phyloP scores from a whole-genome alignment of 306 rosid genomes.

The Trichosanthes cucumerina region DNA sequence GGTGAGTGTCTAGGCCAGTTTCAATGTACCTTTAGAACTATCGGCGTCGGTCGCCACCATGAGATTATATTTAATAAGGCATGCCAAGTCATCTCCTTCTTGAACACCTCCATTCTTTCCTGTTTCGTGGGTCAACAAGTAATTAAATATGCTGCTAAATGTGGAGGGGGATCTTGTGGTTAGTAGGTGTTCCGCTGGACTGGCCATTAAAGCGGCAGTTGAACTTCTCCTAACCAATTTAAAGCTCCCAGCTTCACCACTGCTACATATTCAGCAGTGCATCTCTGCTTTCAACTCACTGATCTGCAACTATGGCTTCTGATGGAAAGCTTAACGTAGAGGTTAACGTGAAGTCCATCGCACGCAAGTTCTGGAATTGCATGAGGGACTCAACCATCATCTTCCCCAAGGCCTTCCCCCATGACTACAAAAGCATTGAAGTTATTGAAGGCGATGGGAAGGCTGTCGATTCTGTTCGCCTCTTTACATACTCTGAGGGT shows the following conservation, averaged over 20 bases:
- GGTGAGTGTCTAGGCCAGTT: neutral
- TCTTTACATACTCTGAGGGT: conserved; percentile 51
- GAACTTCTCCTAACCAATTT: conserved; percentile 27
- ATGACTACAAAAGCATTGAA: conserved; percentile 75
- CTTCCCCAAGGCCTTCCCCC: conserved; percentile 41
- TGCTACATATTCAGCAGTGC: neutral
- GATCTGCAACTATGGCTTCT: conserved; percentile 13
- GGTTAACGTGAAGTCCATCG: conserved; percentile 29
- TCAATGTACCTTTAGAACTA: neutral
- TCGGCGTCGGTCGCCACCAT: neutral
- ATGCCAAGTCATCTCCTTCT: neutral
- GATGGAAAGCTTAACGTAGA: conserved; percentile 33
- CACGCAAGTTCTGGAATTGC: conserved; percentile 32
- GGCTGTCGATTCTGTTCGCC: conserved; percentile 58
- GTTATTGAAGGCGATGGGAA: conserved; percentile 75
- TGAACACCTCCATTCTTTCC: neutral
- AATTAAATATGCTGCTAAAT: neutral
- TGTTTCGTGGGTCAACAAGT: neutral
- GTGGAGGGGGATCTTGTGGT: neutral
- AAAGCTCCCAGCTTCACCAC: conserved; percentile 10
- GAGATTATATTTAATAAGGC: neutral
- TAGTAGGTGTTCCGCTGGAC: neutral
- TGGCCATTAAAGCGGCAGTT: conserved; percentile 20
- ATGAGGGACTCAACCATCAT: conserved; percentile 26
- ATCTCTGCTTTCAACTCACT: neutral